Percentiles rank a stretch among this genome's conserved stretches.
phyloP scores from a whole-genome alignment of 164 flowering plant species.

The Stephania cephalantha region DNA sequence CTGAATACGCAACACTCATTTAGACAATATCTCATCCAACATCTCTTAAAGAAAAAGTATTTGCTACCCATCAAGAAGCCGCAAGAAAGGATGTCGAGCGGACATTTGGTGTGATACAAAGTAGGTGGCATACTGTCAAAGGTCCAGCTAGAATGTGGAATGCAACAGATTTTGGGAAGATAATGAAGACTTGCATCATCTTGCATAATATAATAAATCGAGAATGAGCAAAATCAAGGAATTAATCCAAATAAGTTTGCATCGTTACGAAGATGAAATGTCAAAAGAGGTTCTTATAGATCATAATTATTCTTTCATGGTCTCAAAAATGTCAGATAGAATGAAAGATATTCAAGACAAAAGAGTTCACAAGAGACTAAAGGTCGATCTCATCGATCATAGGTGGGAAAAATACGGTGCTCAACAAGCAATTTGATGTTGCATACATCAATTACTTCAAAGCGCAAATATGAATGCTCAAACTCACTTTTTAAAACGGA shows the following conservation, averaged over 20 bases:
- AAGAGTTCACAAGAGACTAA: background rate
- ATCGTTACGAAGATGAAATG: background rate
- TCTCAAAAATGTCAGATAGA: background rate
- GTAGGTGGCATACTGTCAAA: background rate
- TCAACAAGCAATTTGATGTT: background rate
- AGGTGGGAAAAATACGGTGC: background rate
- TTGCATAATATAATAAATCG: background rate
- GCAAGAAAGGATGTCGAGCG: background rate
- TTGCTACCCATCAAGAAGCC: background rate
- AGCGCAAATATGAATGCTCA: no score
- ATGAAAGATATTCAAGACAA: background rate
- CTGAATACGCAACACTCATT: no score
- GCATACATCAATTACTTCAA: no score
- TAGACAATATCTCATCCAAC: no score
- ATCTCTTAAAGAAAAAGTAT: no score
- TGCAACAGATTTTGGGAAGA: background rate
- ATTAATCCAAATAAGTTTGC: background rate
- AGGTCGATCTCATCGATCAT: background rate
- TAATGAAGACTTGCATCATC: background rate
- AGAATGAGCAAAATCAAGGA: background rate
- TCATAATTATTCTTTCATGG: background rate
- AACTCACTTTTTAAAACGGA: no score
- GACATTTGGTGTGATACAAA: background rate
- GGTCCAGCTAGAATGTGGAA: background rate
- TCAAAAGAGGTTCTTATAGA: background rate